phyloP scores from a whole-genome alignment of 306 rosid species.

The Ammopiptanthus mongolicus region DNA sequence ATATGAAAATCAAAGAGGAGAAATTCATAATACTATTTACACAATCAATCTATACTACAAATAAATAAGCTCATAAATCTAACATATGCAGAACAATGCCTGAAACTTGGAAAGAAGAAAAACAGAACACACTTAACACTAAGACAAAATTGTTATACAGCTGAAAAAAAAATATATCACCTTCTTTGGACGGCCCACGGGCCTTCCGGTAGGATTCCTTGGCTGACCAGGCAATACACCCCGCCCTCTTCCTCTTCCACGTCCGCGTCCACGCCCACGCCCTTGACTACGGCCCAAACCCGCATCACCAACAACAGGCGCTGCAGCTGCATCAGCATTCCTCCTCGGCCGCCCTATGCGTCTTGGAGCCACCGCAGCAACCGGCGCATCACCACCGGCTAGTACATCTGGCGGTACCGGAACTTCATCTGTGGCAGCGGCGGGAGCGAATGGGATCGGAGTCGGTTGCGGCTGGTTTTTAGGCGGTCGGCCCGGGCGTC shows the following conservation, averaged over 20 bases:
- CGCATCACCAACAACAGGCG: not conserved
- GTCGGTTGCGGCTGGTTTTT: constrained; percentile 45
- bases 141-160: not conserved
- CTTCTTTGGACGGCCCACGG: constrained; percentile 85
- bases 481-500: constrained; percentile 66
- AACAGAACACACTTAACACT: not conserved
- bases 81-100: not conserved
- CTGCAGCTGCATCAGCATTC: not conserved
- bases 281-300: not conserved
- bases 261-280: not conserved
- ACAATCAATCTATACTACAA: no score
- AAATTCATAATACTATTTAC: not conserved
- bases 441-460: constrained; percentile 41
- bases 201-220: constrained; percentile 32
- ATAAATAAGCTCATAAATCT: not conserved
- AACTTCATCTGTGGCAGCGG: not conserved
- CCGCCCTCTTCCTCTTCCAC: not conserved
- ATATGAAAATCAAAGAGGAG: not conserved
- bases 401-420: not conserved
- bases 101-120: not conserved
- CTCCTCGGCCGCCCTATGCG: constrained; percentile 68
- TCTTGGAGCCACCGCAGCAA: constrained; percentile 5
- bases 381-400: not conserved
- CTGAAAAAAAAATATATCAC: constrained; percentile 19
- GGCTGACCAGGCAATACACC: constrained; percentile 2